These are phyloP conservation scores for Rhododendron williamsianum DNA, from an alignment of 148 eudicot genomes.

Conservation along the genomic window DNA sequence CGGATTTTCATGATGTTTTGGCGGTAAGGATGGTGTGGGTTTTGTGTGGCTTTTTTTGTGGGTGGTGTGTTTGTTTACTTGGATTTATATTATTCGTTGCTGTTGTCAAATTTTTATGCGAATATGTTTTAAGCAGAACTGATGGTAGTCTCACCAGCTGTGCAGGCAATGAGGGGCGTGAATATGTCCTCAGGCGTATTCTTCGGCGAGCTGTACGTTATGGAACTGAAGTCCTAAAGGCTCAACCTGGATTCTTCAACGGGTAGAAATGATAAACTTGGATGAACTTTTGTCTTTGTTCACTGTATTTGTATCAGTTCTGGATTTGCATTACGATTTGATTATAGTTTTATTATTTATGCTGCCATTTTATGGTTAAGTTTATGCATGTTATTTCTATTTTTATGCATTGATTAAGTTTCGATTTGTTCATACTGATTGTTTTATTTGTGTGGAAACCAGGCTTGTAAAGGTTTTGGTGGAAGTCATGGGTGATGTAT, in stretches of 20 bases:
- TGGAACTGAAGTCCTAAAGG: conserved; percentile 88
- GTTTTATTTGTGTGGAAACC: conserved; percentile 18
- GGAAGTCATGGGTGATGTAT: conserved; percentile 68
- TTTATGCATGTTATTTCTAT: conserved; percentile 3
- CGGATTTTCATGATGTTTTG: not conserved
- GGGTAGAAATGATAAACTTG: conserved; percentile 45
- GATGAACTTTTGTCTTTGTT: not conserved
- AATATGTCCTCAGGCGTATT: conserved; percentile 91
- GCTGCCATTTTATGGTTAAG: not conserved
- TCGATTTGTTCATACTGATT: not conserved
- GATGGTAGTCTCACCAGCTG: not conserved
- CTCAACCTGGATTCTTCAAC: conserved; percentile 76
- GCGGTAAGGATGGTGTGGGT: not conserved
- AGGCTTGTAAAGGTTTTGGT: conserved; percentile 85
- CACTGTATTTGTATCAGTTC: not conserved
- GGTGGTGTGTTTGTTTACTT: not conserved
- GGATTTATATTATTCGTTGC: not conserved
- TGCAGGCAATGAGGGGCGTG: conserved; percentile 95
- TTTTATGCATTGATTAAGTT: not conserved
- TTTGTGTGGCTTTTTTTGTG: not conserved
- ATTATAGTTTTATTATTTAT: not conserved
- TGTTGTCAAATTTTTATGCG: not conserved
- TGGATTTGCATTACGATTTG: conserved; percentile 1
- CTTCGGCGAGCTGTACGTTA: conserved; percentile 97
- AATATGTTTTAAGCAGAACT: not conserved